phyloP scores from a whole-genome alignment of 2,329 filamentous ascomycete species.

The Diaporthe destruens region DNA sequence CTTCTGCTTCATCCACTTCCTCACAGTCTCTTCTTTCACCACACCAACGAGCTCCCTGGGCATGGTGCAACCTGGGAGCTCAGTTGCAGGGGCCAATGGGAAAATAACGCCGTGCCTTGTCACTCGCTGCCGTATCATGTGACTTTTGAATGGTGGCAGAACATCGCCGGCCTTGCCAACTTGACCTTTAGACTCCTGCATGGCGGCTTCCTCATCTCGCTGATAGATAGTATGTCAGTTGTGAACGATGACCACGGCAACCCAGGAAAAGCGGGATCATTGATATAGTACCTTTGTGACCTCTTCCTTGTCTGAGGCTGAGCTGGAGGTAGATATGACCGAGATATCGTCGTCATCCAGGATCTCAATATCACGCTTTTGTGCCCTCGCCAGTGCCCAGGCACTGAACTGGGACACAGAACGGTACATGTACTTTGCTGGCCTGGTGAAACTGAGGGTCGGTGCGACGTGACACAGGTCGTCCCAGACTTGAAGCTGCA shows the following conservation, averaged over 20 bases:
- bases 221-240: background rate
- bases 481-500: conserved; percentile 96
- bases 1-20: conserved; percentile 85
- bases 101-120: conserved; percentile 82
- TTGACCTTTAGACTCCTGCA: conserved; percentile 47
- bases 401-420: conserved; percentile 93
- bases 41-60: conserved; percentile 77
- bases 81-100: conserved; percentile 72
- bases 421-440: conserved; percentile 95
- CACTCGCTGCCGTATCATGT: conserved; percentile 94
- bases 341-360: conserved; percentile 83
- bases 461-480: conserved; percentile 93
- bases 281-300: conserved; percentile 43
- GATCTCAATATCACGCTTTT: conserved; percentile 84
- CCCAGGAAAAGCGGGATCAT: background rate
- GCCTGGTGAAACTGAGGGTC: conserved; percentile 94
- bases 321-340: conserved; percentile 73
- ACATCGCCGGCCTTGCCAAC: conserved; percentile 90
- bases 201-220: conserved; percentile 43
- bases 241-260: background rate
- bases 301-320: conserved; percentile 49
- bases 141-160: conserved; percentile 80
- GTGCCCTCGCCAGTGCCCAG: conserved; percentile 88
- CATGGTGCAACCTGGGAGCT: conserved; percentile 76
- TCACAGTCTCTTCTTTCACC: conserved; percentile 82